phyloP scores from a whole-genome alignment of 441 rosid species.

The Daphne laureola region DNA sequence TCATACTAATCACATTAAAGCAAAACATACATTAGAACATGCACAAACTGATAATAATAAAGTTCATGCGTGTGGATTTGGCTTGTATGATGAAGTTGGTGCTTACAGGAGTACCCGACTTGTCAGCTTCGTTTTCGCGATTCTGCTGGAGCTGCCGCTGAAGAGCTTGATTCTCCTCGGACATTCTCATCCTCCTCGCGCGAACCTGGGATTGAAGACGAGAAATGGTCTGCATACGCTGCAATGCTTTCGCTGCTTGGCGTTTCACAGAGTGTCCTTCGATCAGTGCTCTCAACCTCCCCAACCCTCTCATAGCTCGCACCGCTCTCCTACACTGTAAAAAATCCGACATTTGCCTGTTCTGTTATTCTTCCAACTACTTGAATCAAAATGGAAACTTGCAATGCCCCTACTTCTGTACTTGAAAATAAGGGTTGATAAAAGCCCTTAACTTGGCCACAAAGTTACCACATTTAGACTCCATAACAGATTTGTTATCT shows the following conservation, averaged over 20 bases:
- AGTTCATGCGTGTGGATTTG: neutral
- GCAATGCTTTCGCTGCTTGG: conserved; percentile 66
- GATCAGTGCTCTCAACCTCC: conserved; percentile 66
- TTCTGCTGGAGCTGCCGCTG: conserved; percentile 65
- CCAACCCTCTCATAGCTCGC: conserved; percentile 83
- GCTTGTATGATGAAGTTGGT: conserved; percentile 1
- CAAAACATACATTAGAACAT: too few species aligned
- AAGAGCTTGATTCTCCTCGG: conserved; percentile 75
- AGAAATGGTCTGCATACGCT: conserved; percentile 89
- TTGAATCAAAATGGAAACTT: neutral
- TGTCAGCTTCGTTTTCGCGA: conserved; percentile 41
- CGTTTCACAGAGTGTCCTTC: conserved; percentile 69
- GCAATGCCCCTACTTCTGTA: neutral
- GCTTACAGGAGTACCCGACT: conserved; percentile 45
- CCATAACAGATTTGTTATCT: neutral
- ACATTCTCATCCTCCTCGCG: conserved; percentile 63
- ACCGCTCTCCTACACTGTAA: conserved; percentile 75
- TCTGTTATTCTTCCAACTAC: conserved; percentile 8
- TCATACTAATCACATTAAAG: too few species aligned
- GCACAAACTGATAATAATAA: too few species aligned
- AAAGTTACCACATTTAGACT: neutral
- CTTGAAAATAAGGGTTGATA: neutral
- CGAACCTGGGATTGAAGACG: conserved; percentile 75
- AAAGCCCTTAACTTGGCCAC: neutral
- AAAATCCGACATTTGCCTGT: conserved; percentile 11